phyloP scores from a whole-genome alignment of 192 early-diverging fungal species.

The Umbelopsis sp. region DNA sequence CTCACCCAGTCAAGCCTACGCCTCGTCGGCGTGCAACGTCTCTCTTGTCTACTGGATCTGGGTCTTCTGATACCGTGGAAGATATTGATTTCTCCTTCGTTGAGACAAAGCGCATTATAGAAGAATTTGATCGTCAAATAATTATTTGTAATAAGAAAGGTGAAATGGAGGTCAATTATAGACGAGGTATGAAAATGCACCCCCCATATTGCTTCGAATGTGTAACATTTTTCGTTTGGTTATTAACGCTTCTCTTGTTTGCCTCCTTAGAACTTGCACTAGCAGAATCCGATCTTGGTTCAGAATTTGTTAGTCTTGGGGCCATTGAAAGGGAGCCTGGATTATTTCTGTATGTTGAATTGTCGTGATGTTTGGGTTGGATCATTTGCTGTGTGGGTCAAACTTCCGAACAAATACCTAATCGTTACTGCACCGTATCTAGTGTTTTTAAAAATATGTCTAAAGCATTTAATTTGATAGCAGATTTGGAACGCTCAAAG shows the following conservation, averaged over 20 bases:
- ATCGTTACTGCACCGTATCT: not conserved
- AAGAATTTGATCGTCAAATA: slow-evolving; percentile 18
- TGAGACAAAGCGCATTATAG: slow-evolving; percentile 15
- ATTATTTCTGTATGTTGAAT: slow-evolving; percentile 30
- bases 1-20: not conserved
- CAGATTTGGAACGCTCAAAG: slow-evolving; percentile 29
- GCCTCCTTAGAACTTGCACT: slow-evolving; percentile 11
- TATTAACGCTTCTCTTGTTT: not conserved
- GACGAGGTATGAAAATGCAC: not conserved
- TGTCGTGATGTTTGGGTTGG: not conserved
- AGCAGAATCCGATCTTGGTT: slow-evolving; percentile 22
- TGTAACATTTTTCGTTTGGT: not conserved
- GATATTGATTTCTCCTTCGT: slow-evolving; percentile 18
- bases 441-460: slow-evolving; percentile 30
- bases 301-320: slow-evolving; percentile 26
- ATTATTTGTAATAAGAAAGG: not conserved
- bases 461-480: slow-evolving; percentile 27
- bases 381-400: not conserved
- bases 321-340: slow-evolving; percentile 30
- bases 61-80: slow-evolving; percentile 14
- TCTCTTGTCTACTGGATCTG: not conserved
- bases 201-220: too few relatives aligned
- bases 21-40: not conserved
- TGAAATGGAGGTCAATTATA: not conserved
- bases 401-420: too few relatives aligned